phyloP scores from a whole-genome alignment of 306 rosid species.

The Lithocarpus polystachyus region DNA sequence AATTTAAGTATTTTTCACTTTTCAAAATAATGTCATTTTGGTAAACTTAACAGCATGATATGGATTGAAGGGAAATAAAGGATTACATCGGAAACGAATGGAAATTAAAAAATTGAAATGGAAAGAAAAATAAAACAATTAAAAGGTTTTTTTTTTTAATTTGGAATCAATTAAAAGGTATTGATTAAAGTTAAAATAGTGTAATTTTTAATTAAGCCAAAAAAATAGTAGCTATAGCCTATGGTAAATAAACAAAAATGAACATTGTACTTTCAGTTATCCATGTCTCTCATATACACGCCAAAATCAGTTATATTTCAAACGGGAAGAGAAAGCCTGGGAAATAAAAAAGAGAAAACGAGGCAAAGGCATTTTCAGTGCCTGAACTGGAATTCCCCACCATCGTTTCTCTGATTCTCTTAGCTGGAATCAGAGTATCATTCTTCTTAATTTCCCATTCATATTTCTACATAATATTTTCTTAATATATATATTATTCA shows the following conservation, averaged over 20 bases:
- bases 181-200: background rate
- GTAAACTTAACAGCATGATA: too few relatives aligned
- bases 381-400: constrained; percentile 21
- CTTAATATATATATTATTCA: background rate
- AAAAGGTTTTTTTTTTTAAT: too few relatives aligned
- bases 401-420: constrained; percentile 75
- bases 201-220: too few relatives aligned
- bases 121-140: too few relatives aligned
- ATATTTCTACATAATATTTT: too few relatives aligned
- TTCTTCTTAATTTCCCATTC: background rate
- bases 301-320: constrained; percentile 36
- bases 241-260: constrained; percentile 20
- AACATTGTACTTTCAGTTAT: constrained; percentile 15
- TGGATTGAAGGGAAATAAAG: too few relatives aligned
- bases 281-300: constrained; percentile 14
- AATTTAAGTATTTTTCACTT: too few relatives aligned
- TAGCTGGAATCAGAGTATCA: constrained; percentile 63
- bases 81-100: too few relatives aligned
- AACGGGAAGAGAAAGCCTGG: constrained; percentile 31
- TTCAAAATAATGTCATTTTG: too few relatives aligned
- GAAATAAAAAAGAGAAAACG: constrained; percentile 17
- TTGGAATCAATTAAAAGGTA: too few relatives aligned
- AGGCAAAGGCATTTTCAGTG: background rate
- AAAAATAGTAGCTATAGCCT: too few relatives aligned
- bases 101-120: too few relatives aligned